Conservation (phyloP, 164 flowering plant species). For the Liquidambar formosana region DNA sequence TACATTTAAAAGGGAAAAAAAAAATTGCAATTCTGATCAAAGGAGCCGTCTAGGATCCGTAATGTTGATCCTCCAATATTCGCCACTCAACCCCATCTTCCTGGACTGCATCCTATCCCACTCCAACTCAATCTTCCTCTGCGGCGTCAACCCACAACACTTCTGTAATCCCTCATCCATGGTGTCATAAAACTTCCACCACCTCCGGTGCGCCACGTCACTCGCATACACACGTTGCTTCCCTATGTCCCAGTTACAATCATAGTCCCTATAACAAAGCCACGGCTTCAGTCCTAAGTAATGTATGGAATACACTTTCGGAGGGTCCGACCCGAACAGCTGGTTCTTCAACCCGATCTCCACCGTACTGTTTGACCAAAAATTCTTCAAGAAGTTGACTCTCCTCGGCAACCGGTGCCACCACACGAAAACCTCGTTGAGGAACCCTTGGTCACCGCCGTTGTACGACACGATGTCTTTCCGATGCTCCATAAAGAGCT, state of each 20-base stretch:
- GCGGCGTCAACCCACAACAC: conserved; percentile 49
- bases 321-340: conserved; percentile 76
- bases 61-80: conserved; percentile 73
- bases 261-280: conserved; percentile 91
- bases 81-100: conserved; percentile 39
- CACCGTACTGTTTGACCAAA: conserved; percentile 66
- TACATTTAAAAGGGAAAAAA: not conserved
- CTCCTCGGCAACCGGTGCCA: conserved; percentile 90
- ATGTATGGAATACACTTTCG: conserved; percentile 74
- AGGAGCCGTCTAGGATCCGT: conserved; percentile 69
- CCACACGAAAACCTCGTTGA: conserved; percentile 89
- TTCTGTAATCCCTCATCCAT: conserved; percentile 65
- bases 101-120: conserved; percentile 64
- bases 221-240: conserved; percentile 80
- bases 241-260: conserved; percentile 79
- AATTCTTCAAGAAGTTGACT: conserved; percentile 81
- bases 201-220: conserved; percentile 73
- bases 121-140: conserved; percentile 57
- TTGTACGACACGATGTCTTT: conserved; percentile 74
- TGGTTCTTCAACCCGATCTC: conserved; percentile 70
- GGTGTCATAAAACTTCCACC: conserved; percentile 85
- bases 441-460: conserved; percentile 97
- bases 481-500: conserved; percentile 44
- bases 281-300: conserved; percentile 94
- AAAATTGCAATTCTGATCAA: conserved; percentile 18